These are phyloP conservation scores for Aphanomyces cochlioides DNA, from an alignment of 352 stramenopile species.

Conservation along the genomic window DNA sequence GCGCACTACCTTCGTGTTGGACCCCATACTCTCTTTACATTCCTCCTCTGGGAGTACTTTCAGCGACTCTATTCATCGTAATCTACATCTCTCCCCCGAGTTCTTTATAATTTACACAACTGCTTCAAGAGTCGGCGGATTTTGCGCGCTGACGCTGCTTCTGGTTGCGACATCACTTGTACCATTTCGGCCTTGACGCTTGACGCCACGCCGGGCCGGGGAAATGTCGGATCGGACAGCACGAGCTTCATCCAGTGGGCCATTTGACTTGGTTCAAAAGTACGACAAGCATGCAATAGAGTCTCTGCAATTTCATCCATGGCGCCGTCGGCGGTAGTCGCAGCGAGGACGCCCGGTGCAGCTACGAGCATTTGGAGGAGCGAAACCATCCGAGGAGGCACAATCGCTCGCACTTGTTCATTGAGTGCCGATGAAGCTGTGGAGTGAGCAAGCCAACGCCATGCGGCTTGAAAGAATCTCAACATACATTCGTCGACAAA, in stretches of 20 bases:
- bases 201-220: not conserved
- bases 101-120: not conserved
- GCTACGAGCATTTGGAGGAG: not conserved
- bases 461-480: constrained; percentile 9
- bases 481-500: constrained; percentile 1
- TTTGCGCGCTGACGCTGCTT: constrained; percentile 10
- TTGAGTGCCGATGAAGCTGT: not conserved
- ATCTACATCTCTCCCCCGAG: not conserved
- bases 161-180: not conserved
- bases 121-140: constrained; percentile 14
- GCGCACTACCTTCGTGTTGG: constrained; percentile 82
- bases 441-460: not conserved
- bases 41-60: constrained; percentile 80
- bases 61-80: constrained; percentile 59
- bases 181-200: constrained; percentile 6
- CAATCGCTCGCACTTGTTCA: not conserved
- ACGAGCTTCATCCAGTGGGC: not conserved
- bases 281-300: not conserved
- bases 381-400: constrained; percentile 1
- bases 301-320: constrained; percentile 6
- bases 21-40: constrained; percentile 81
- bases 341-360: not conserved
- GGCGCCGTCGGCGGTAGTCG: not conserved
- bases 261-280: constrained; percentile 3
- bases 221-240: not conserved